These are phyloP conservation scores for Monilinia polystroma DNA, from an alignment of 2,329 filamentous ascomycete genomes.

Conservation along the genomic window DNA sequence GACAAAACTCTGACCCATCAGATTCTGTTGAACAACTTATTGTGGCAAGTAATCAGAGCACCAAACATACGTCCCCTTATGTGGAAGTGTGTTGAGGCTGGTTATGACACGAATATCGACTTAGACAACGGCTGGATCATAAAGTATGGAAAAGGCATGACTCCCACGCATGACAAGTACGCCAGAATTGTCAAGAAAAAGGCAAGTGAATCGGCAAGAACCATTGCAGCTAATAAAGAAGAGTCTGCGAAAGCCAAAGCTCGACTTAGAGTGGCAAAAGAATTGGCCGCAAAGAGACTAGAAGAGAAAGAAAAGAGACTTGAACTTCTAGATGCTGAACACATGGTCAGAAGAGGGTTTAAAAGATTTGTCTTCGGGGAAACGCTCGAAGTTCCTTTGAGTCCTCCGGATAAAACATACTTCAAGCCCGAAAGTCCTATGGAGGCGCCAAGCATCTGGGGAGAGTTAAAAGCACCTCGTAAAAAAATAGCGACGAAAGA, in stretches of 20 bases:
- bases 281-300: background rate
- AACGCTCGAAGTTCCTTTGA: background rate
- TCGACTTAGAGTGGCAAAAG: background rate
- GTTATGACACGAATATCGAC: conserved; percentile 5
- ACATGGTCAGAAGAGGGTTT: background rate
- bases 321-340: background rate
- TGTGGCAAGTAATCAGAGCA: conserved; percentile 10
- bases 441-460: background rate
- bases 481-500: background rate
- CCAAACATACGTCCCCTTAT: background rate
- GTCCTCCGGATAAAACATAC: background rate
- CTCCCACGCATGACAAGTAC: background rate
- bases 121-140: conserved; percentile 19
- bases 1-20: background rate
- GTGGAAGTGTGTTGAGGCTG: conserved; percentile 7
- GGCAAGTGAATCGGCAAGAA: conserved; percentile 5
- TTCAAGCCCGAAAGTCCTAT: background rate
- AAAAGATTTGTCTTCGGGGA: background rate
- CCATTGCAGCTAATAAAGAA: background rate
- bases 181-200: conserved; percentile 6
- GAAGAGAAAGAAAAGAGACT: background rate
- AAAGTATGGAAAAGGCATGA: background rate
- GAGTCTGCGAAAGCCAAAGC: background rate
- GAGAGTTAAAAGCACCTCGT: background rate
- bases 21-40: conserved; percentile 4